phyloP scores from a whole-genome alignment of 78 protist genomes.

The Dictyostelium intermedium region DNA sequence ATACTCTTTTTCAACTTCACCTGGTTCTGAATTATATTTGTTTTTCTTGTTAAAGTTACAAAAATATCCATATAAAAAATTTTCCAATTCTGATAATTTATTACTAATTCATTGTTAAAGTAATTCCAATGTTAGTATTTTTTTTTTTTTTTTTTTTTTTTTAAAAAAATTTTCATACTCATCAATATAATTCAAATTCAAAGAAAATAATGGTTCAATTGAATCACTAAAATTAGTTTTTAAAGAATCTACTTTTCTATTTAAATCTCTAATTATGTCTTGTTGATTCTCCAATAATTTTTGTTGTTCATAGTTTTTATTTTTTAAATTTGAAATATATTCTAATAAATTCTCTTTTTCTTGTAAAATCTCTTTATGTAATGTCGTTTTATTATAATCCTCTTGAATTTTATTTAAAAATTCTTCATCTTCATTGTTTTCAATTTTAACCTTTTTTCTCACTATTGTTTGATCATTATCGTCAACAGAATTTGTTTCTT shows the following conservation, averaged over 20 bases:
- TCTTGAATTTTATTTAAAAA: neutral
- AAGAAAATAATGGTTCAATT: conserved; percentile 28
- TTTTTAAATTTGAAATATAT: neutral
- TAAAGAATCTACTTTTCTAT: neutral
- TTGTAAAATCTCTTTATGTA: neutral
- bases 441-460: neutral
- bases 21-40: neutral
- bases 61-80: conserved; percentile 16
- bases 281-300: neutral
- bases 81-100: conserved; percentile 4
- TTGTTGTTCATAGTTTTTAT: neutral
- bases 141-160: neutral
- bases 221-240: neutral
- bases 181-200: conserved; percentile 13
- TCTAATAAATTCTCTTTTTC: neutral
- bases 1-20: neutral
- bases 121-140: too few species aligned
- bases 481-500: neutral
- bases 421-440: neutral
- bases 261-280: neutral
- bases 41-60: neutral
- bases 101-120: neutral
- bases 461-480: neutral
- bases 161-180: neutral
- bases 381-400: neutral